phyloP scores from a whole-genome alignment of 805 yeast genomes.

The Wickerhamomyces silvicola region DNA sequence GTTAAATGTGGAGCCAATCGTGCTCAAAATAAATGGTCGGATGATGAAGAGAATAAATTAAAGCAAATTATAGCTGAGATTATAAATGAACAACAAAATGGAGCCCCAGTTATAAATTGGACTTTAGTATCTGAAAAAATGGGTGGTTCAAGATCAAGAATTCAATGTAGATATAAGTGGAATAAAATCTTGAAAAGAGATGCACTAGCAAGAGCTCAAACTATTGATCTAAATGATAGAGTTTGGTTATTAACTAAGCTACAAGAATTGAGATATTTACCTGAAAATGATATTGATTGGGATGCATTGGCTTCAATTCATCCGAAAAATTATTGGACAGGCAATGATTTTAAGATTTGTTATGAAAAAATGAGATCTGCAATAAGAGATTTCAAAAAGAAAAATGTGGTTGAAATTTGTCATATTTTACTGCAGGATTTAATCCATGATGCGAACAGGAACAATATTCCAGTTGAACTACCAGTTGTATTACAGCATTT shows the following conservation, averaged over 20 bases:
- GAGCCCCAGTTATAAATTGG: conserved; percentile 66
- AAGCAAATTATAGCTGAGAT: conserved; percentile 47
- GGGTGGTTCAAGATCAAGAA: conserved; percentile 84
- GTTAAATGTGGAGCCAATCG: conserved; percentile 84
- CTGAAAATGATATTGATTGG: conserved; percentile 46
- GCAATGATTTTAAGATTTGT: conserved; percentile 53
- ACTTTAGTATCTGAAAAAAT: conserved; percentile 82
- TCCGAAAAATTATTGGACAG: conserved; percentile 45
- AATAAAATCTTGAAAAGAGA: conserved; percentile 67
- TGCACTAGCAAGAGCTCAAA: conserved; percentile 36
- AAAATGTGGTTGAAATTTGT: conserved; percentile 29
- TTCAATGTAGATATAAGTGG: conserved; percentile 96
- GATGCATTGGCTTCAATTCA: conserved; percentile 42
- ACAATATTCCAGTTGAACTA: conserved; percentile 12
- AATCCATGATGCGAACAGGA: conserved; percentile 12
- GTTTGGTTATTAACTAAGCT: conserved; percentile 43
- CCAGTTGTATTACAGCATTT: conserved; percentile 18
- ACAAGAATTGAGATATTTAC: conserved; percentile 35
- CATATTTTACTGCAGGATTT: conserved; percentile 20
- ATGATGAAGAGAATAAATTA: conserved; percentile 61
- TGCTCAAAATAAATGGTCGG: conserved; percentile 73
- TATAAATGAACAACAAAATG: conserved; percentile 28
- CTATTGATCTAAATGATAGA: conserved; percentile 40
- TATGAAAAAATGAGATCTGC: conserved; percentile 53
- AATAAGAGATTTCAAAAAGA: conserved; percentile 41